Percentiles rank a stretch among this genome's conserved stretches.
phyloP scores from a whole-genome alignment of 176 grass and related monocot genomes.

The Triticum urartu region DNA sequence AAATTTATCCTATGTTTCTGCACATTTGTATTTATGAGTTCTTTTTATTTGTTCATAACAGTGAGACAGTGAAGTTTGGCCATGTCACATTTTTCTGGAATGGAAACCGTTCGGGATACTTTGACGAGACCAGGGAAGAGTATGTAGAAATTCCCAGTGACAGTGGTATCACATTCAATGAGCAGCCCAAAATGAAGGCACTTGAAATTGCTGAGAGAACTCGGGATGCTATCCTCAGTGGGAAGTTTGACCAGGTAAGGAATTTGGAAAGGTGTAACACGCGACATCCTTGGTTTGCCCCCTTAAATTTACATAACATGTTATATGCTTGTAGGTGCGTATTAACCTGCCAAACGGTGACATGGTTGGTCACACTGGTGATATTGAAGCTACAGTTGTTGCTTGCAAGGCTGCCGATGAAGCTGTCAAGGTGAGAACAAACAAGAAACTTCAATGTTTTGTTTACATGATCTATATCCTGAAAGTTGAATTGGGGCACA shows the following conservation, averaged over 20 bases:
- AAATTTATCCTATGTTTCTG: background rate
- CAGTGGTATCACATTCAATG: slow-evolving; percentile 96
- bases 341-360: slow-evolving; percentile 95
- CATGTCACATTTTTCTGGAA: slow-evolving; percentile 99
- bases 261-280: background rate
- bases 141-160: slow-evolving; percentile 96
- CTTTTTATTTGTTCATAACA: slow-evolving; percentile 35
- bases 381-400: slow-evolving; percentile 93
- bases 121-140: slow-evolving; percentile 82
- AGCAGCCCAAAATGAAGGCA: slow-evolving; percentile 93
- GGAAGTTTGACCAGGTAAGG: slow-evolving; percentile 90
- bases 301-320: background rate
- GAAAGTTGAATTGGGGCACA: background rate
- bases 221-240: slow-evolving; percentile 81
- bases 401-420: slow-evolving; percentile 94
- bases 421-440: slow-evolving; percentile 77
- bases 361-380: slow-evolving; percentile 99
- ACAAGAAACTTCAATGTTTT: background rate
- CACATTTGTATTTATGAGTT: background rate
- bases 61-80: slow-evolving; percentile 96
- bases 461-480: background rate
- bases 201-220: slow-evolving; percentile 90
- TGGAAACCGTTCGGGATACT: slow-evolving; percentile 97
- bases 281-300: background rate
- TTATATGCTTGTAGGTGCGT: slow-evolving; percentile 62